These are phyloP conservation scores for Chaetomiaceae sp. DNA, from an alignment of 2,329 filamentous ascomycete genomes.

Conservation along the genomic window DNA sequence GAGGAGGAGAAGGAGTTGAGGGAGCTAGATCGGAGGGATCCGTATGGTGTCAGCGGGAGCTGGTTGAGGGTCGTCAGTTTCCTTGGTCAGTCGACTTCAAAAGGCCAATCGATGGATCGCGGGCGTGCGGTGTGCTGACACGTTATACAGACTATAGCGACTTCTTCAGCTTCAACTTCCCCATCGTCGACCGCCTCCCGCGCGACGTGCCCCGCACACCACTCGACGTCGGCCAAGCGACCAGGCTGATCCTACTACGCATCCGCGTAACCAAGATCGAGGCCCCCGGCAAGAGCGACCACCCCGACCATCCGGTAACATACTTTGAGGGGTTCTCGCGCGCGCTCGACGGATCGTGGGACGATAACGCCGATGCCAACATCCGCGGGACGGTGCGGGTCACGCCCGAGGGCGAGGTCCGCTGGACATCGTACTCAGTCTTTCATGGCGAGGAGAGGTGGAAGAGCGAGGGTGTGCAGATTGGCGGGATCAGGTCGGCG, in stretches of 20 bases:
- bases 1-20: conserved; percentile 30
- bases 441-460: conserved; percentile 63
- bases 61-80: conserved; percentile 59
- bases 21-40: conserved; percentile 54
- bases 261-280: conserved; percentile 59
- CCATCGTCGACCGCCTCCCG: conserved; percentile 35
- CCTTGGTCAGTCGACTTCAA: conserved; percentile 21
- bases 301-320: conserved; percentile 58
- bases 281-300: conserved; percentile 53
- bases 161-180: conserved; percentile 68
- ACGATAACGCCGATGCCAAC: conserved; percentile 64
- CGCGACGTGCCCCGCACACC: conserved; percentile 45
- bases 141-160: conserved; percentile 60
- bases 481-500: conserved; percentile 62
- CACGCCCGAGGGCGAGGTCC: conserved; percentile 65
- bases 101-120: too few species aligned
- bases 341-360: conserved; percentile 60
- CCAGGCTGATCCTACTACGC: conserved; percentile 65
- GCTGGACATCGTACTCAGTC: conserved; percentile 68
- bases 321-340: conserved; percentile 61
- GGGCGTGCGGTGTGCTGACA: conserved; percentile 7
- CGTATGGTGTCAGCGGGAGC: conserved; percentile 65
- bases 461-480: conserved; percentile 72
- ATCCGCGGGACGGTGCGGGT: conserved; percentile 61
- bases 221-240: conserved; percentile 61